Percentiles rank a stretch among this genome's conserved stretches.
Conservation (phyloP, 345 rosid genomes). For the Gossypium anomalum region DNA sequence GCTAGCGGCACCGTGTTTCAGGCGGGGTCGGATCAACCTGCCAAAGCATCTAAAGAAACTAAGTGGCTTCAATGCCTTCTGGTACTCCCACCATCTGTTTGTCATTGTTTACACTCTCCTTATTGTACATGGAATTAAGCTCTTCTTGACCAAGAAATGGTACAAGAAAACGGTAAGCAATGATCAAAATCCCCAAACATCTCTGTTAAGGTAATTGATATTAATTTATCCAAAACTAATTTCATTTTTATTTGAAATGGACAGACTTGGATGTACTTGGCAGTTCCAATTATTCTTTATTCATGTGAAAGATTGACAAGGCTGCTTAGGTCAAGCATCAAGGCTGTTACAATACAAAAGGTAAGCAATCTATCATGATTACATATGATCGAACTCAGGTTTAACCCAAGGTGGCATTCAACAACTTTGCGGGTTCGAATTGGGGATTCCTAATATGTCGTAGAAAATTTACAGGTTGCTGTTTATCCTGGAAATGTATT, state of each 20-base stretch:
- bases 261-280: conserved; percentile 85
- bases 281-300: conserved; percentile 53
- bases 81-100: conserved; percentile 83
- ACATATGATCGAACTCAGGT: background rate
- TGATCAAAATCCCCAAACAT: background rate
- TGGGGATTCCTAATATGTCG: background rate
- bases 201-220: background rate
- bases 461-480: conserved; percentile 37
- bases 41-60: conserved; percentile 61
- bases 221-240: background rate
- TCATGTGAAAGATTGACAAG: conserved; percentile 55
- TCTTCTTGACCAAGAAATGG: conserved; percentile 62
- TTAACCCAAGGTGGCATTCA: background rate
- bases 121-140: conserved; percentile 57
- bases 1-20: conserved; percentile 68
- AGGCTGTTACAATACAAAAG: conserved; percentile 61
- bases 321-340: conserved; percentile 66
- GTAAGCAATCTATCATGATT: conserved; percentile 15
- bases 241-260: background rate
- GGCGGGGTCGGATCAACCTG: conserved; percentile 52
- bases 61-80: conserved; percentile 81
- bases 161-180: conserved; percentile 58
- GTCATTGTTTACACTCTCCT: conserved; percentile 65
- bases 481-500: conserved; percentile 77
- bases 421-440: background rate